phyloP scores from a whole-genome alignment of 108 stramenopile genomes.

The Ochromonas danica region DNA sequence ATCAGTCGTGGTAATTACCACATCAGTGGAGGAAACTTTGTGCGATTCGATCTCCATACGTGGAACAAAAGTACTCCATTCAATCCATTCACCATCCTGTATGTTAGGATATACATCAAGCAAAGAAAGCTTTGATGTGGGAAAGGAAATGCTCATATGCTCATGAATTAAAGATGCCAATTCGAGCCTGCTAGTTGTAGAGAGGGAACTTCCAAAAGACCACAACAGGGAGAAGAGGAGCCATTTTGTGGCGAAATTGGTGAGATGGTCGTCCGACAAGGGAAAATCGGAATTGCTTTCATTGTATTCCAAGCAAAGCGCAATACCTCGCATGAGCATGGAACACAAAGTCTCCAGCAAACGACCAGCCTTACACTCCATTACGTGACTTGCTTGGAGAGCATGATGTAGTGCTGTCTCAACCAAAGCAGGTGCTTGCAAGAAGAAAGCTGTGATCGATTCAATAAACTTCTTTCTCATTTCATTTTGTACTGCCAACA shows the following conservation, averaged over 20 bases:
- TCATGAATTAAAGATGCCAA: too few relatives aligned
- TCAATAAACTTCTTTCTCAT: constrained; percentile 59
- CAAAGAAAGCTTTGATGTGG: constrained; percentile 29
- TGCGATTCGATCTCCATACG: constrained; percentile 91
- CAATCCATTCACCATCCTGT: constrained; percentile 85
- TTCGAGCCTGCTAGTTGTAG: constrained; percentile 2
- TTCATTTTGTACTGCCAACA: constrained; percentile 46
- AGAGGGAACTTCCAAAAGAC: constrained; percentile 85
- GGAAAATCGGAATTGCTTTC: constrained; percentile 94
- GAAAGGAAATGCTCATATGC: too few relatives aligned
- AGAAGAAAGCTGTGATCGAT: constrained; percentile 60
- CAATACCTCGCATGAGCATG: constrained; percentile 81
- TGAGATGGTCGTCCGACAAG: constrained; percentile 86
- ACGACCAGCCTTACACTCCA: constrained; percentile 78
- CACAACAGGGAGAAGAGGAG: constrained; percentile 83
- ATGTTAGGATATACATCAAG: constrained; percentile 80
- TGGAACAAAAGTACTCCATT: constrained; percentile 87
- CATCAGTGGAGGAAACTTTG: constrained; percentile 75
- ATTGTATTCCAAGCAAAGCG: constrained; percentile 78
- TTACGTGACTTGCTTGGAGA: constrained; percentile 69
- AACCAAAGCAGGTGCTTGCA: constrained; percentile 53
- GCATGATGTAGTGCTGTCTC: constrained; percentile 47
- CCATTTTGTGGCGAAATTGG: constrained; percentile 85
- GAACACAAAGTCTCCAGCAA: constrained; percentile 77
- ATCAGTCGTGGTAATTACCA: constrained; percentile 94